These are phyloP conservation scores for Hyphopichia khmerensis DNA, from an alignment of 1,139 yeast genomes.

Conservation along the genomic window DNA sequence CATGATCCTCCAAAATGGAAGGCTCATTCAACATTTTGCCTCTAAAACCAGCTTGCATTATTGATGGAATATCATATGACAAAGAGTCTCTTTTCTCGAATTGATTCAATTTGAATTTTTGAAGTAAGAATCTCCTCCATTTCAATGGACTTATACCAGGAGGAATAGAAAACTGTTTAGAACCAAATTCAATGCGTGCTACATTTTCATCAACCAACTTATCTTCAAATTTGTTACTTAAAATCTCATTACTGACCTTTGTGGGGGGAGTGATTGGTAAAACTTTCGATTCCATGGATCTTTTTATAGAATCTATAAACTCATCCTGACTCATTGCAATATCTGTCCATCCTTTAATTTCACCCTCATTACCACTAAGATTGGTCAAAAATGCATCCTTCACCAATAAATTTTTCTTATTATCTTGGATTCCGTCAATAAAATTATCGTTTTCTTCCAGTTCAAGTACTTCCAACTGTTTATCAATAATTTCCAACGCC, in stretches of 20 bases:
- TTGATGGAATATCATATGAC: background rate
- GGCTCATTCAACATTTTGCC: background rate
- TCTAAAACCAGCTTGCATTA: background rate
- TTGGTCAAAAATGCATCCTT: background rate
- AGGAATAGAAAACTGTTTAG: background rate
- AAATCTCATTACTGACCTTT: background rate
- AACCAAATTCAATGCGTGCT: background rate
- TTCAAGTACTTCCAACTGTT: slow-evolving; percentile 11
- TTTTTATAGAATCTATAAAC: background rate
- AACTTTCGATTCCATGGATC: background rate
- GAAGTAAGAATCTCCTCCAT: background rate
- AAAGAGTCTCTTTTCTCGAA: background rate
- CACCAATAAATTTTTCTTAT: background rate
- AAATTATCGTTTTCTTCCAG: background rate
- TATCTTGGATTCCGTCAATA: background rate
- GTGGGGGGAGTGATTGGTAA: background rate
- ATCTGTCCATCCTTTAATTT: background rate
- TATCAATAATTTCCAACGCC: slow-evolving; percentile 13
- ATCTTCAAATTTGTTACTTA: background rate
- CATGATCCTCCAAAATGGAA: background rate
- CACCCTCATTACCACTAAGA: too few species aligned
- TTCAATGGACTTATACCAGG: background rate
- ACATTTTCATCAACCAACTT: background rate
- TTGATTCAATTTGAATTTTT: background rate
- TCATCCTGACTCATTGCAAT: background rate